These are phyloP conservation scores for Coemansia sp. DNA, from an alignment of 192 early-diverging fungal species.

Conservation along the genomic window DNA sequence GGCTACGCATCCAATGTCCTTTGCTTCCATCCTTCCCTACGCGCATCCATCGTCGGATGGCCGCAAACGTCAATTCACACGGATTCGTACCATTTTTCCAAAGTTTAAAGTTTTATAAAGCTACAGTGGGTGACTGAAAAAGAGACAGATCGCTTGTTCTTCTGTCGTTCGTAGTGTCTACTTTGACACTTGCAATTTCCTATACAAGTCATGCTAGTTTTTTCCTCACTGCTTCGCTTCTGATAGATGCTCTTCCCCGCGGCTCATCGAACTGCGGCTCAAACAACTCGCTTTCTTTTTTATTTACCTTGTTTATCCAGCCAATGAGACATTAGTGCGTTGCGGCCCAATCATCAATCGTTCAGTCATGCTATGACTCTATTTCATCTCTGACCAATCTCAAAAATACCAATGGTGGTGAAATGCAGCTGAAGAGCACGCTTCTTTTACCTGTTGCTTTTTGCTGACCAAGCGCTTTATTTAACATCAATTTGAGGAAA, in stretches of 20 bases:
- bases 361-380: background rate
- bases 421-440: background rate
- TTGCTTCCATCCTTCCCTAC: background rate
- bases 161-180: background rate
- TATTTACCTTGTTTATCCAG: too few relatives aligned
- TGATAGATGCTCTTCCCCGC: background rate
- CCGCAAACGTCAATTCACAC: conserved; percentile 1
- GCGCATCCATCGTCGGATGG: conserved; percentile 11
- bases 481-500: background rate
- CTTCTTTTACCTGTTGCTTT: background rate
- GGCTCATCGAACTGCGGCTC: background rate
- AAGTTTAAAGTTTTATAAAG: conserved; percentile 18
- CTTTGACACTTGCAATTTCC: background rate
- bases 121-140: conserved; percentile 38
- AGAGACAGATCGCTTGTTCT: conserved; percentile 20
- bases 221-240: too few relatives aligned
- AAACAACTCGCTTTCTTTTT: background rate
- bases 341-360: background rate
- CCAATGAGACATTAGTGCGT: background rate
- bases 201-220: background rate
- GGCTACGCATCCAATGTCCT: background rate
- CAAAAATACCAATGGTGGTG: too few relatives aligned
- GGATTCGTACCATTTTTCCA: conserved; percentile 50
- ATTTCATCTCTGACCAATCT: too few relatives aligned
- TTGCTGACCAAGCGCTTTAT: background rate